phyloP scores from a whole-genome alignment of 1,284 basidiomycete species.

The Ceratorhiza oryzae-sativae region DNA sequence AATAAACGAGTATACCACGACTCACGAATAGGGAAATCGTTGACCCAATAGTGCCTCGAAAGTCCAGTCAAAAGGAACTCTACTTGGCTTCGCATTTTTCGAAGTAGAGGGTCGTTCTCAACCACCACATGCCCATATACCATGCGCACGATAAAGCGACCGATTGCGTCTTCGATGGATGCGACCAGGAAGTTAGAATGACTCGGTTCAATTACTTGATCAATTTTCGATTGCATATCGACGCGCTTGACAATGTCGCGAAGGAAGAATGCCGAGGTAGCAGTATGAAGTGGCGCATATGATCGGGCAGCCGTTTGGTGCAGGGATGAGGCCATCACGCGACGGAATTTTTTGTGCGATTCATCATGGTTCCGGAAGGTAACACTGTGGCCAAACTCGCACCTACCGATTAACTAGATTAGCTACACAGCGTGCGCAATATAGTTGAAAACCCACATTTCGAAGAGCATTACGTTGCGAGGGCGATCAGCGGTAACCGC shows the following conservation, averaged over 20 bases:
- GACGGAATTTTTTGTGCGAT: conserved; percentile 1
- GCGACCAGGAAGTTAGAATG: neutral
- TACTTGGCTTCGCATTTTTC: neutral
- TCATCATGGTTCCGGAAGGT: conserved; percentile 23
- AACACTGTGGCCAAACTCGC: neutral
- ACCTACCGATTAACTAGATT: neutral
- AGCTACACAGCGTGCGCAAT: neutral
- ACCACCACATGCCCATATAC: conserved; percentile 2
- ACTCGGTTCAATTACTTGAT: neutral
- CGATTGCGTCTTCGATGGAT: neutral
- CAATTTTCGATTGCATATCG: too few relatives aligned
- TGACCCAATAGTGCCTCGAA: conserved; percentile 15
- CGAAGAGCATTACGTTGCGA: conserved; percentile 10
- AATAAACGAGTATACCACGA: neutral
- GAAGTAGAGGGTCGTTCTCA: neutral
- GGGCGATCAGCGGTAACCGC: conserved; percentile 4
- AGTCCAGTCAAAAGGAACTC: neutral
- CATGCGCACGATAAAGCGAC: conserved; percentile 31
- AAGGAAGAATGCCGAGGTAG: neutral
- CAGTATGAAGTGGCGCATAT: neutral
- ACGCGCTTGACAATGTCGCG: neutral
- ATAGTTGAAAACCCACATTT: neutral
- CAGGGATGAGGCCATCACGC: conserved; percentile 28
- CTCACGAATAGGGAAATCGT: conserved; percentile 32
- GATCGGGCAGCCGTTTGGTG: conserved; percentile 22